Percentiles rank a stretch among this genome's conserved stretches.
Conservation (phyloP, 1,284 basidiomycete species). For the Puccinia polysora region DNA sequence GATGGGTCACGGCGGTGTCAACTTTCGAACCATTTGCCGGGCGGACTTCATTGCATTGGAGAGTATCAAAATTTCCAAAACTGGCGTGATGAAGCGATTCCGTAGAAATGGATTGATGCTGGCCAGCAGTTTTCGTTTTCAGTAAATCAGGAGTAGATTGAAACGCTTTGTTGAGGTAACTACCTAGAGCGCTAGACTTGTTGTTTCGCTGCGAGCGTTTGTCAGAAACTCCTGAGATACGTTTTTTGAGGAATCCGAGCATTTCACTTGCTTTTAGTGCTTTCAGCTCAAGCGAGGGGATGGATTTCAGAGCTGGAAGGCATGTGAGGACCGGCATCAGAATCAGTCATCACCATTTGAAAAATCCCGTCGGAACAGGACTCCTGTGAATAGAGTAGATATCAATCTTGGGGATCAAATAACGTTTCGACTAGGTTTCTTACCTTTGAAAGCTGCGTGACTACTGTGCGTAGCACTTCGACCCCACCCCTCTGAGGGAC, state of each 20-base stretch:
- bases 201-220: neutral
- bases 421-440: too few relatives aligned
- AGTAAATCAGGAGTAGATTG: conserved; percentile 16
- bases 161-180: conserved; percentile 6
- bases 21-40: neutral
- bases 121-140: neutral
- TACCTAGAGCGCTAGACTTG: neutral
- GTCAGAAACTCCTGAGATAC: conserved; percentile 1
- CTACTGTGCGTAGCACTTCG: too few relatives aligned
- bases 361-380: too few relatives aligned
- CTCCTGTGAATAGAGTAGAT: too few relatives aligned
- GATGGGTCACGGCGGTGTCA: neutral
- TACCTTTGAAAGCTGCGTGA: too few relatives aligned
- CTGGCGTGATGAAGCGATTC: neutral
- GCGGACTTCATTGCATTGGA: neutral
- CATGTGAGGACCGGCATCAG: too few relatives aligned
- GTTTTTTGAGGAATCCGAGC: conserved; percentile 7
- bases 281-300: too few relatives aligned
- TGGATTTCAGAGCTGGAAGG: too few relatives aligned
- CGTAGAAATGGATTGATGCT: neutral
- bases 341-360: too few relatives aligned
- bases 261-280: conserved; percentile 6
- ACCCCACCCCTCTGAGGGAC: too few relatives aligned
- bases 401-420: too few relatives aligned
- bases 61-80: neutral